phyloP scores from a whole-genome alignment of 805 yeast genomes.

The Metschnikowia peoriensis region DNA sequence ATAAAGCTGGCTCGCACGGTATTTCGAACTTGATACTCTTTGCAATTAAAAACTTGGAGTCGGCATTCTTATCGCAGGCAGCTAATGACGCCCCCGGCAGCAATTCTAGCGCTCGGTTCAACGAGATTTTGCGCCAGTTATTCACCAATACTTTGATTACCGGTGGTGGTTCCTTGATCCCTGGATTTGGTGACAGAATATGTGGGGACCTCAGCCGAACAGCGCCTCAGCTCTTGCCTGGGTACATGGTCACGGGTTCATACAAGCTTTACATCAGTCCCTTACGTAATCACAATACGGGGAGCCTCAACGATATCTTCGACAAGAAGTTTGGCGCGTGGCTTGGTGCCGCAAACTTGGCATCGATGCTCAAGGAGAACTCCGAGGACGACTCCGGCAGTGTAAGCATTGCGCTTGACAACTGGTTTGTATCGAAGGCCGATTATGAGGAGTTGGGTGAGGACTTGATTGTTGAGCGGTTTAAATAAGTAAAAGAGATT shows the following conservation, averaged over 20 bases:
- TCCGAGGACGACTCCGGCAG: constrained; percentile 22
- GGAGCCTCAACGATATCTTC: constrained; percentile 34
- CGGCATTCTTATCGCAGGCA: constrained; percentile 27
- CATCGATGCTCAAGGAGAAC: constrained; percentile 54
- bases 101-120: constrained; percentile 32
- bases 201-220: constrained; percentile 53
- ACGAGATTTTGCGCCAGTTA: constrained; percentile 38
- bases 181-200: constrained; percentile 55
- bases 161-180: constrained; percentile 57
- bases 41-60: constrained; percentile 36
- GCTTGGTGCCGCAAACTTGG: constrained; percentile 73
- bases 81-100: constrained; percentile 21
- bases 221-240: constrained; percentile 45
- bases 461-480: constrained; percentile 43
- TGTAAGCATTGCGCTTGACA: constrained; percentile 40
- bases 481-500: constrained; percentile 23
- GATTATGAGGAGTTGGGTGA: constrained; percentile 67
- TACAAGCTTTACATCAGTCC: constrained; percentile 22
- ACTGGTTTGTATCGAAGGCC: constrained; percentile 57
- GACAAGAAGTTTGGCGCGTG: constrained; percentile 63
- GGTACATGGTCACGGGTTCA: constrained; percentile 33
- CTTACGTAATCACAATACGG: constrained; percentile 25
- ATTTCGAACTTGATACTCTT: constrained; percentile 40
- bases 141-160: constrained; percentile 51
- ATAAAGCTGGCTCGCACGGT: constrained; percentile 49